Evolutionary conservation across 768 basidiomycete genomes (phyloP).

Genomic region (Flagelloscypha sp.): DNA sequence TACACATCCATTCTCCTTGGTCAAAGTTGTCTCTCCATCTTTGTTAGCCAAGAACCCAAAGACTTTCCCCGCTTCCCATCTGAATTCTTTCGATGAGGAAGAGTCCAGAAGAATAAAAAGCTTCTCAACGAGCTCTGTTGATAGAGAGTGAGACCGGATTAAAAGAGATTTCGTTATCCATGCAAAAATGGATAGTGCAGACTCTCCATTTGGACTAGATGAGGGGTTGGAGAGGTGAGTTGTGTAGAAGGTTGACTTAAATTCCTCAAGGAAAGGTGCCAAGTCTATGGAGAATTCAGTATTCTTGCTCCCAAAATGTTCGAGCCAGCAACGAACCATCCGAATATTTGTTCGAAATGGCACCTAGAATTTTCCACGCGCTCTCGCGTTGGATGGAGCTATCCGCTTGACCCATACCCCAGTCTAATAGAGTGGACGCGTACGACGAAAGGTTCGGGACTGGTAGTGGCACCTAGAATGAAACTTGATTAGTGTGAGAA

Average conservation of each 20-base stretch:
- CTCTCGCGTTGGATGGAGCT: slow-evolving; percentile 46
- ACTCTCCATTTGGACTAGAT: too few relatives aligned
- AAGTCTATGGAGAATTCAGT: slow-evolving; percentile 30
- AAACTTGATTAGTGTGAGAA: slow-evolving; percentile 5
- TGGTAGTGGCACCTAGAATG: slow-evolving; percentile 41
- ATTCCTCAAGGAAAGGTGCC: slow-evolving; percentile 31
- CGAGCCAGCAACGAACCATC: slow-evolving; percentile 42
- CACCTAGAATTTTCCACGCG: slow-evolving; percentile 49
- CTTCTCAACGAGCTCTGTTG: slow-evolving; percentile 47
- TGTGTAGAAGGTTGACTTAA: too few relatives aligned
- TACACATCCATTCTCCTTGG: slow-evolving; percentile 70
- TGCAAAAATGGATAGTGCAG: not conserved
- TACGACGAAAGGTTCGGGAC: slow-evolving; percentile 42
- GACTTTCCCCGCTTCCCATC: slow-evolving; percentile 67
- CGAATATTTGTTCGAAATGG: slow-evolving; percentile 72
- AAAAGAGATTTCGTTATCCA: slow-evolving; percentile 78
- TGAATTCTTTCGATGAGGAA: slow-evolving; percentile 59
- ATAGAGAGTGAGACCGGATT: slow-evolving; percentile 58
- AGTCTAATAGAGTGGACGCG: slow-evolving; percentile 46
- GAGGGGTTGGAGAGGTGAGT: too few relatives aligned
- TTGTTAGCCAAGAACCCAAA: slow-evolving; percentile 58
- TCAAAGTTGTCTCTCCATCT: slow-evolving; percentile 59
- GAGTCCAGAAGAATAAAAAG: slow-evolving; percentile 64
- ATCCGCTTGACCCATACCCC: slow-evolving; percentile 45
- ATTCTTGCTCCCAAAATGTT: too few relatives aligned